Evolutionary conservation across 306 rosid genomes (phyloP).

Genomic region (Phaseolus lunatus): DNA sequence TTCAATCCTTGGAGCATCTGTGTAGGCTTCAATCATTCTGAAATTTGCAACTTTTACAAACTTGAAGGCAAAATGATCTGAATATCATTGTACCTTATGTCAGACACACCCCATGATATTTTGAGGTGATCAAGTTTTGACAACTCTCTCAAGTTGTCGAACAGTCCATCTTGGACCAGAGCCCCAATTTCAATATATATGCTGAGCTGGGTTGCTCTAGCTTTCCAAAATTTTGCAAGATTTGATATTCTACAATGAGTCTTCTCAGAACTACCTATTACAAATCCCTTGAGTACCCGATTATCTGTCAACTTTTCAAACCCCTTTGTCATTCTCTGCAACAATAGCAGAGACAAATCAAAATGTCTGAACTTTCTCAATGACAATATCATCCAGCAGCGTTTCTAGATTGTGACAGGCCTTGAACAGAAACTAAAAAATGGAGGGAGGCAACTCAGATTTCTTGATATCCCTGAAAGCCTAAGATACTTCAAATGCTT

Average conservation of each 20-base stretch:
- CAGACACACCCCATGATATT: constrained; percentile 16
- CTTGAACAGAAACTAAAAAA: constrained; percentile 10
- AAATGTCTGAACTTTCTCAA: background rate
- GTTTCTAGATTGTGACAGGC: constrained; percentile 21
- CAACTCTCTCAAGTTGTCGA: background rate
- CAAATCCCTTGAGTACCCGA: background rate
- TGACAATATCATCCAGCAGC: background rate
- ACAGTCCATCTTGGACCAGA: background rate
- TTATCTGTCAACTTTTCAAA: background rate
- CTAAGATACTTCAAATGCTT: background rate
- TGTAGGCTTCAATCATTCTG: constrained; percentile 28
- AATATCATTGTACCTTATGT: background rate
- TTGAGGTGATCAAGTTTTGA: background rate
- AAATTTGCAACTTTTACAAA: background rate
- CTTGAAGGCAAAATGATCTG: background rate
- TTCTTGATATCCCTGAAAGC: constrained; percentile 33
- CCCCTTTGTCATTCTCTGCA: background rate
- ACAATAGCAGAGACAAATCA: background rate
- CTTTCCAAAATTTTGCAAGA: background rate
- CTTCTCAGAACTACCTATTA: background rate
- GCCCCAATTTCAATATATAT: background rate
- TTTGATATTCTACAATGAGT: background rate
- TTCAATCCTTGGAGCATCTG: background rate
- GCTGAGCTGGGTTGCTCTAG: background rate
- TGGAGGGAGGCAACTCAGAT: background rate